Evolutionary conservation across 1,139 yeast species (phyloP), one percentile per base, ranked within the genome.

Genomic region (Geotrichum aggregatum): DNA sequence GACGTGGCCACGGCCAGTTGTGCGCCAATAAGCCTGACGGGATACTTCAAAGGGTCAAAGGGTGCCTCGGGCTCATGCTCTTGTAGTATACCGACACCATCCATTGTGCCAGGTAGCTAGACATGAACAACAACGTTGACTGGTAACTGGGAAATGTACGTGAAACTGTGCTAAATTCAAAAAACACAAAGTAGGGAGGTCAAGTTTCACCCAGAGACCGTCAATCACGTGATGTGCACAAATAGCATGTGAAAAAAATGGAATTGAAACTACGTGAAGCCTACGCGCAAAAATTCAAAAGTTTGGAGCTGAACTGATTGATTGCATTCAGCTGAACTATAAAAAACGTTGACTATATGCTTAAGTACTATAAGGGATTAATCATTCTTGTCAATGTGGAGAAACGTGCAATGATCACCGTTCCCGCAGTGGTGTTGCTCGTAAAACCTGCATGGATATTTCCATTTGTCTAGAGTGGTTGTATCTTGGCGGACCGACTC

Each of bases 1-100:
- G 79, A 65, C 2, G 76, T 62, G 1, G 95, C 91, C 46, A 87
- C 76, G 6, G 76, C 71, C 6, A 65, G 52, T 54, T 65, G 69
- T 1, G 68, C 59, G 18, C 61, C 57, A 45, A 65, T 55, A 41
- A 65, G 65, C 28, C 58, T 52, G 33, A 52, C 34, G 4, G 57
- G 57, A 31, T 54, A 52, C 38, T 52, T 45, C 21, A 52, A 33
- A 6, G 57, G 57, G 34, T 54, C 57, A 38, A 47, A 54, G 8
- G 57, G 55, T 13, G 38, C 47, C 3, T 56, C 58, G 6, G 52
- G 50, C 28, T 49, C 50, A 34, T 48, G 54, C 35, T 44, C 56
- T 42, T 50, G 28, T 8, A 24, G 28, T 24, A 24, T 24, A 24
- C 8, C 28, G 28, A 24, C 28, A 8, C 28, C 28, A 24, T 24